Evolutionary conservation across 768 basidiomycete genomes (phyloP), one percentile per base, ranked within the genome.

Genomic region (Lactarius evosmus): DNA sequence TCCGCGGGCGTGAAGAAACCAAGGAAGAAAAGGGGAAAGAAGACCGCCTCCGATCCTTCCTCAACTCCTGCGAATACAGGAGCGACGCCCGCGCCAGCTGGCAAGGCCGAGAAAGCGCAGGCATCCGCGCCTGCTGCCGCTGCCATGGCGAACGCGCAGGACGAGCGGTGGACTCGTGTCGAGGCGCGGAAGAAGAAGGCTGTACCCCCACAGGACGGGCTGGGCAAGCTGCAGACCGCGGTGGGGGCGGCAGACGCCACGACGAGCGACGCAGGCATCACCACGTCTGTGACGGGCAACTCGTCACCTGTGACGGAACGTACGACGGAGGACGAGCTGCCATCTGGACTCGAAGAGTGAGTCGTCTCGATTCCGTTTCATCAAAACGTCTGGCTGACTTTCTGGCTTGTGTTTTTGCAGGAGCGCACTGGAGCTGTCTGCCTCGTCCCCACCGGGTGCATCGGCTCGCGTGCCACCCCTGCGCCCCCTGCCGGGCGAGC

Each of bases 101-200:
- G 65, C 4, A 66, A 70, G 60, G 17, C 61, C 74, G 78, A 61
- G 72, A 74, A 49, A 78, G 75, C 17, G 70, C 74, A 56, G 66
- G 33, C 69, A 27, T 64, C 66, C 49, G 61, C 60, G 30, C 61
- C 64, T 4, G 56, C 70, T 3, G 69, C 69, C 4, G 66, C 69
- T 5, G 70, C 70, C 4, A 63, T 69, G 22, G 71, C 72, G 17
- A 61, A 74, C 19, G 83, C 83, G 63, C 83, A 81, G 2, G 85
- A 88, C 66, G 78, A 80, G 36, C 85, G 85, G 5, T 90, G 89
- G 89, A 89, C 88, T 25, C 85, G 84, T 60, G 85, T 90, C n/a
- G 82, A 83, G 66, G 75, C 80, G 32, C 77, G 76, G n/a, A 78
- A 75, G 59, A 77, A 67, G 70, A 67, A 63, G 22, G 22, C 51